Evolutionary conservation across 805 yeast species (phyloP), one percentile per base, ranked within the genome.

Genomic region (Teunomyces gatunensis): DNA sequence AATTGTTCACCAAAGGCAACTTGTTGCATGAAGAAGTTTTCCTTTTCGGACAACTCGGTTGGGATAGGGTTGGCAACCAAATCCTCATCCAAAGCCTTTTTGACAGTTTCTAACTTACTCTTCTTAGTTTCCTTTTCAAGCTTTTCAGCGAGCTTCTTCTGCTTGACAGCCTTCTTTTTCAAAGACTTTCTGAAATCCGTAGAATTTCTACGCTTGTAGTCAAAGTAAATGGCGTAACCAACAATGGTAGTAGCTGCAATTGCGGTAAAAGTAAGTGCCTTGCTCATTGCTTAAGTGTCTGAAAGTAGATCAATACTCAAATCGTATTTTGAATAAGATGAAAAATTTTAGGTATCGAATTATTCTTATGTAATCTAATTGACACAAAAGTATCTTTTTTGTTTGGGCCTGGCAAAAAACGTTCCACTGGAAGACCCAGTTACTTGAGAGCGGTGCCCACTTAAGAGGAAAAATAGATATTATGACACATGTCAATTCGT

Each of bases 161-260:
- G 87, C 59, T 79, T 75, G 60, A 77, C 79, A 48, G 83, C 78
- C 61, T 79, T 77, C 65, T 80, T 82, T 61, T 80, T 81, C 60
- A 94, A 77, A 40, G 79, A 65, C 60, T 79, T 83, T 77, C 99
- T 87, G 78, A 94, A 95, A 48, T 81, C 87, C 17, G 87, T 68
- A 48, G 86, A 82, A 69, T 77, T 76, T 73, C 98, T 87, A 73
- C 99, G 89, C 70, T 79, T 79, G 76, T 90, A 87, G 73, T 94
- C 99, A 63, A 95, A 95, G 74, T 89, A 94, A 33, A 82, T 73
- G 47, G 92, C 88, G 71, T 94, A 92, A 13, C 87, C 89, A 42
- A 82, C 66, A 13, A 77, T 63, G 32, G 85, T 83, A 25, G 83
- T 69, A 23, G 84, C 79, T 15, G 78, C 73, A 42, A 76, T 63